Percentiles rank a stretch among this genome's conserved stretches.
These are phyloP conservation scores for Kondoa malvinella DNA, from an alignment of 768 basidiomycete species.

Conservation along the genomic window DNA sequence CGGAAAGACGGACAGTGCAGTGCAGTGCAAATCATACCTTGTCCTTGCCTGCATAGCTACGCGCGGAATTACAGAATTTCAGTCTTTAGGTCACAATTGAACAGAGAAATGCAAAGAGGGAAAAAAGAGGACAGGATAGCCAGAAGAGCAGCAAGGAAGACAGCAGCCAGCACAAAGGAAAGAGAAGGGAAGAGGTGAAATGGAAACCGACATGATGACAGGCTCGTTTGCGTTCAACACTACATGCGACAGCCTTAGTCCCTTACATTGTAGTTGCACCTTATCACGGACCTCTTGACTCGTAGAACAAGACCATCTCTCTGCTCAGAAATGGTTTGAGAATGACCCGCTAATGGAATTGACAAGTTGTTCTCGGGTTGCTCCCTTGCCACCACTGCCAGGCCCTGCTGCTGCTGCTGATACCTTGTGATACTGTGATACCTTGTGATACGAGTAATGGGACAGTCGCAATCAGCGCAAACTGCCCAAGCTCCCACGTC, in stretches of 20 bases:
- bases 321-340: background rate
- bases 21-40: slow-evolving; percentile 70
- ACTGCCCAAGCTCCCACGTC: background rate
- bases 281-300: slow-evolving; percentile 37
- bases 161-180: background rate
- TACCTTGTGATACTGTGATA: no score
- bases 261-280: background rate
- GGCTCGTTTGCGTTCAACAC: slow-evolving; percentile 7
- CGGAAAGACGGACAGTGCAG: no score
- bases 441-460: background rate
- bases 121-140: background rate
- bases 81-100: slow-evolving; percentile 1
- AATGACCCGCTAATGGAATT: background rate
- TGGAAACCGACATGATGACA: slow-evolving; percentile 14
- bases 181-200: background rate
- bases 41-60: slow-evolving; percentile 46
- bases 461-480: background rate
- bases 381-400: background rate
- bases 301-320: slow-evolving; percentile 49
- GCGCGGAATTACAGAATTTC: background rate
- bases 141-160: background rate
- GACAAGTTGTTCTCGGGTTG: no score
- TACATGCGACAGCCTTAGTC: slow-evolving; percentile 7
- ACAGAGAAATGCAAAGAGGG: background rate
- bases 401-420: background rate